phyloP scores from a whole-genome alignment of 345 rosid species.

The Diplotaxis tenuifolia region DNA sequence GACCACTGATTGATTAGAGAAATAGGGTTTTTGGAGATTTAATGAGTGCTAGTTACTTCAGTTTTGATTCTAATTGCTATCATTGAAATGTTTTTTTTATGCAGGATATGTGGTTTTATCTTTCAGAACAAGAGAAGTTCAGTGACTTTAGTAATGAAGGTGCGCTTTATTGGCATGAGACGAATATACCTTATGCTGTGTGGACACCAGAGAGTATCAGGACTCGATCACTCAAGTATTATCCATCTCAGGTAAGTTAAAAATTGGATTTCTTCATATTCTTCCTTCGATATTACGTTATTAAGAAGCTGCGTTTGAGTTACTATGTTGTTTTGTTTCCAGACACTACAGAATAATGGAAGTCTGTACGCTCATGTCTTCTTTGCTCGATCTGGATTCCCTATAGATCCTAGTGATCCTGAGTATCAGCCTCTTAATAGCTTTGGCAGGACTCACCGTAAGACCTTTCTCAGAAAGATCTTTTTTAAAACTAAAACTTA shows the following conservation, averaged over 20 bases:
- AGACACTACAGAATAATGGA: conserved; percentile 84
- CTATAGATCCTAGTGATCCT: conserved; percentile 87
- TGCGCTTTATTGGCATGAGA: conserved; percentile 89
- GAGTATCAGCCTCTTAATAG: conserved; percentile 73
- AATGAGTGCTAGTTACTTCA: not conserved
- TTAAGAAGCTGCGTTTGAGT: too few species aligned
- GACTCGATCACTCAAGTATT: conserved; percentile 57
- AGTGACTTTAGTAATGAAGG: conserved; percentile 69
- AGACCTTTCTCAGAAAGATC: not conserved
- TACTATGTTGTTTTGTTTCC: conserved; percentile 20
- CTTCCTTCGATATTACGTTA: too few species aligned
- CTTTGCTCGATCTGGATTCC: conserved; percentile 88
- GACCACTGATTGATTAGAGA: too few species aligned
- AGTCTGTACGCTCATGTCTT: conserved; percentile 82
- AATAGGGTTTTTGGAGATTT: conserved; percentile 18
- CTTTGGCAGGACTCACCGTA: conserved; percentile 74
- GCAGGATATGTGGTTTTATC: conserved; percentile 98
- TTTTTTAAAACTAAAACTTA: not conserved
- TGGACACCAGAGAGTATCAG: conserved; percentile 79
- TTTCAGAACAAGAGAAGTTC: conserved; percentile 68
- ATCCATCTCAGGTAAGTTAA: conserved; percentile 67
- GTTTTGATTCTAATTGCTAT: not conserved
- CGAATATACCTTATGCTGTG: conserved; percentile 81
- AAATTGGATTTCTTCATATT: not conserved
- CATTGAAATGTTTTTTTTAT: conserved; percentile 12